These are phyloP conservation scores for Myxozyma udenii DNA, from an alignment of 805 yeast species.

Conservation along the genomic window DNA sequence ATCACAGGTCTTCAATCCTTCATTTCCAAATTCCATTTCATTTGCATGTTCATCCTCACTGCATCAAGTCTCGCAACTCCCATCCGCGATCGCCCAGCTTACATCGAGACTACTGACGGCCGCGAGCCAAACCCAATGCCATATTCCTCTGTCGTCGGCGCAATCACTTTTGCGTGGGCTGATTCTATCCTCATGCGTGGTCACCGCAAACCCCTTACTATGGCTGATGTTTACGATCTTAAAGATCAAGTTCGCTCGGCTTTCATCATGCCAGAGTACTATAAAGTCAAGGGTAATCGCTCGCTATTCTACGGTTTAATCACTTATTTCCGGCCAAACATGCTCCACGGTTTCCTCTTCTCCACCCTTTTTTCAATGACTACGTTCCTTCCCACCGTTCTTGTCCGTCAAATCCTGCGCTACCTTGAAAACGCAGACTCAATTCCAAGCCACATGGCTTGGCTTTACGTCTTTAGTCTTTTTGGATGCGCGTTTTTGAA, in stretches of 20 bases:
- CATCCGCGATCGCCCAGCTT: conserved; percentile 65
- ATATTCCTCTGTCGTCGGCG: conserved; percentile 55
- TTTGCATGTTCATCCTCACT: conserved; percentile 45
- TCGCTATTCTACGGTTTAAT: conserved; percentile 22
- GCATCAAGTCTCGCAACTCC: conserved; percentile 54
- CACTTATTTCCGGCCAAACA: conserved; percentile 4
- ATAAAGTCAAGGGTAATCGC: conserved; percentile 11
- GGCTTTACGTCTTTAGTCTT: conserved; percentile 80
- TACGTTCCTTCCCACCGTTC: conserved; percentile 71
- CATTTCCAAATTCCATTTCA: conserved; percentile 38
- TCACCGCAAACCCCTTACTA: conserved; percentile 51
- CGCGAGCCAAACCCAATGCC: conserved; percentile 74
- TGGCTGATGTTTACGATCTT: conserved; percentile 80
- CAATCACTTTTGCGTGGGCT: conserved; percentile 74
- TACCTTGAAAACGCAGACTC: conserved; percentile 70
- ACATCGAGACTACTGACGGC: conserved; percentile 41
- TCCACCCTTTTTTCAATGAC: conserved; percentile 39
- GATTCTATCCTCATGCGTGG: conserved; percentile 67
- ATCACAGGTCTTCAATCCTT: conserved; percentile 21
- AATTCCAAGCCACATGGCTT: conserved; percentile 68
- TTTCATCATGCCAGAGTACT: conserved; percentile 50
- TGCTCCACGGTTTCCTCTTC: conserved; percentile 18
- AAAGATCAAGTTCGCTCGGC: conserved; percentile 76
- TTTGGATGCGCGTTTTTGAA: conserved; percentile 59
- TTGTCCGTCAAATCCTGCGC: conserved; percentile 75